Conservation (phyloP, 2,329 filamentous ascomycete genomes). For the Aspergillus sp. region DNA sequence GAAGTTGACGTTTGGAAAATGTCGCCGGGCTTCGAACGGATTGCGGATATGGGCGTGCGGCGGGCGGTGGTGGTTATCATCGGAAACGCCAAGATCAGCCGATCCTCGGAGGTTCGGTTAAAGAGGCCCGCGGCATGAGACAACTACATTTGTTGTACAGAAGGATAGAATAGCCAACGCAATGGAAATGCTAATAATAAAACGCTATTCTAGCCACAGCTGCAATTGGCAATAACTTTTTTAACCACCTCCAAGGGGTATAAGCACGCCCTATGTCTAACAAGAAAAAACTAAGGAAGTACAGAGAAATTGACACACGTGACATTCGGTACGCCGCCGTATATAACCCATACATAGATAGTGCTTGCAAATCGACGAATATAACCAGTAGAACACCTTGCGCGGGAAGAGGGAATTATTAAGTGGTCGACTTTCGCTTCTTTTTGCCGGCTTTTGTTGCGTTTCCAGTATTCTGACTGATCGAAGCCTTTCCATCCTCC, state of each 20-base stretch:
- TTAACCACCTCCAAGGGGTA: constrained; percentile 15
- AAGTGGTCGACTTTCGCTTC: constrained; percentile 32
- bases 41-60: constrained; percentile 11
- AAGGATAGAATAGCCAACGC: background rate
- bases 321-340: constrained; percentile 28
- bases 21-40: constrained; percentile 17
- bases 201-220: too few species aligned
- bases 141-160: background rate
- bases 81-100: constrained; percentile 27
- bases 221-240: constrained; percentile 9
- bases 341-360: constrained; percentile 7
- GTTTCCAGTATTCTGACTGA: constrained; percentile 14
- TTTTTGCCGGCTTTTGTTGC: constrained; percentile 24
- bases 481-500: constrained; percentile 34
- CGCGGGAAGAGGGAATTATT: constrained; percentile 18
- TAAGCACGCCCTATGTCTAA: constrained; percentile 17
- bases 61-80: constrained; percentile 23
- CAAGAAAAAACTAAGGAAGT: constrained; percentile 4
- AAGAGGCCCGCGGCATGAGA: background rate
- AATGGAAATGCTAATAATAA: too few species aligned
- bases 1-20: constrained; percentile 11
- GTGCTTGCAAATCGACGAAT: constrained; percentile 12
- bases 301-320: constrained; percentile 18
- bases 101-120: constrained; percentile 32
- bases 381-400: constrained; percentile 20